Conservation (phyloP, 2,329 filamentous ascomycete species). For the Lachnellula occidentalis region DNA sequence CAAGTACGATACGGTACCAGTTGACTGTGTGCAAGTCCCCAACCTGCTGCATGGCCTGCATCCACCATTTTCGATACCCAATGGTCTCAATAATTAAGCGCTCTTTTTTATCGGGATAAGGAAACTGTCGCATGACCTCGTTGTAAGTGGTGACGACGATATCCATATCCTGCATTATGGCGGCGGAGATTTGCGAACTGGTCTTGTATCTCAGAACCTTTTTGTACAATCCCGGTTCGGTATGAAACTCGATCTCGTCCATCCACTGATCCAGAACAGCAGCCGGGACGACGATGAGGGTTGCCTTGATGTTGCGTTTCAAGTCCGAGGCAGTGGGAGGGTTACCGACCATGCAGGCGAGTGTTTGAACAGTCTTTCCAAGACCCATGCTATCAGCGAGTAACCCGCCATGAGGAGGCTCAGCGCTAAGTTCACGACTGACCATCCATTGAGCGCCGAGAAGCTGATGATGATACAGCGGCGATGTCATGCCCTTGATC, state of each 20-base stretch:
- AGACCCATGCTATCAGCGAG: constrained; percentile 59
- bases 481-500: constrained; percentile 42
- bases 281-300: constrained; percentile 27
- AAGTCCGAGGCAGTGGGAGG: constrained; percentile 37
- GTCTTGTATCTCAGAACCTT: constrained; percentile 25
- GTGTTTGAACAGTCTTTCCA: constrained; percentile 54
- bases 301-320: constrained; percentile 17
- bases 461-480: constrained; percentile 46
- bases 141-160: constrained; percentile 27
- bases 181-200: not conserved
- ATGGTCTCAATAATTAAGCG: constrained; percentile 67
- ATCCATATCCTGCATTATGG: constrained; percentile 20
- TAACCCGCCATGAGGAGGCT: constrained; percentile 46
- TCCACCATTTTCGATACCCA: constrained; percentile 31
- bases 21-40: constrained; percentile 35
- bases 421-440: constrained; percentile 37
- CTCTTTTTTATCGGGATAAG: constrained; percentile 87
- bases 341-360: constrained; percentile 33
- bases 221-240: constrained; percentile 10
- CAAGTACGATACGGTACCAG: constrained; percentile 49
- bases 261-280: constrained; percentile 28
- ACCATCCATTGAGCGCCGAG: constrained; percentile 50
- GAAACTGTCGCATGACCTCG: constrained; percentile 55
- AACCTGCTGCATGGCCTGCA: constrained; percentile 28
- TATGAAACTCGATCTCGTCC: constrained; percentile 25